A percentile compares a stretch with the other conserved stretches of the same genome.
Conservation (phyloP, 2,329 filamentous ascomycete genomes). For the Raffaelea ambrosiae region DNA sequence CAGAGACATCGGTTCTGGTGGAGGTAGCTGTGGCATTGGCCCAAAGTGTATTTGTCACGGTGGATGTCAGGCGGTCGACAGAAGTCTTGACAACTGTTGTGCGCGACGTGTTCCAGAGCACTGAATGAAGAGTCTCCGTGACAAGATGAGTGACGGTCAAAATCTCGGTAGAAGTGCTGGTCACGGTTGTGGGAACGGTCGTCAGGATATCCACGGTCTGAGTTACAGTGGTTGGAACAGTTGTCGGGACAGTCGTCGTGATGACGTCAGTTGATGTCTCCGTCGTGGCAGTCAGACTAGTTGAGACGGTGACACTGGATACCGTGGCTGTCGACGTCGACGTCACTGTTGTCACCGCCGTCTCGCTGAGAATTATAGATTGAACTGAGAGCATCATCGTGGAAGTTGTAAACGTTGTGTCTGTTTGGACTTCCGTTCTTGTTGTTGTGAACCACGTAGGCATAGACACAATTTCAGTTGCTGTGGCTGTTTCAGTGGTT, state of each 20-base stretch:
- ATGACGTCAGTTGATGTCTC: neutral
- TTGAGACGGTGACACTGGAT: too few species aligned
- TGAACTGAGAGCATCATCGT: constrained; percentile 1
- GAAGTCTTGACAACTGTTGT: too few species aligned
- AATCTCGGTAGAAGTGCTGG: neutral
- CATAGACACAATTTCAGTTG: neutral
- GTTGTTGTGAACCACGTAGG: constrained; percentile 1
- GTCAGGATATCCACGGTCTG: neutral
- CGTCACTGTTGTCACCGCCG: constrained; percentile 4
- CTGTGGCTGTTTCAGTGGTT: neutral
- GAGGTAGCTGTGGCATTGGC: neutral
- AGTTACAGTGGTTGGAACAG: neutral
- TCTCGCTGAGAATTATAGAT: constrained; percentile 4
- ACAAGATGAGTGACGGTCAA: too few species aligned
- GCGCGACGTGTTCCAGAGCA: too few species aligned
- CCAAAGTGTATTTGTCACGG: neutral
- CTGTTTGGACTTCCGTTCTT: neutral
- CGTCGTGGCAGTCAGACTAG: constrained; percentile 3
- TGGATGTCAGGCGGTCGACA: too few species aligned
- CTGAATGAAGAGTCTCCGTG: too few species aligned
- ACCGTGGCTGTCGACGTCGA: too few species aligned
- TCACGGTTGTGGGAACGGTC: neutral
- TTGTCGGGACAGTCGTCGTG: neutral
- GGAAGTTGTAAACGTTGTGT: neutral
- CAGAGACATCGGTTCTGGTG: neutral